Conservation (phyloP, 176 grass and related monocot genomes). For the Phyllostachys edulis region DNA sequence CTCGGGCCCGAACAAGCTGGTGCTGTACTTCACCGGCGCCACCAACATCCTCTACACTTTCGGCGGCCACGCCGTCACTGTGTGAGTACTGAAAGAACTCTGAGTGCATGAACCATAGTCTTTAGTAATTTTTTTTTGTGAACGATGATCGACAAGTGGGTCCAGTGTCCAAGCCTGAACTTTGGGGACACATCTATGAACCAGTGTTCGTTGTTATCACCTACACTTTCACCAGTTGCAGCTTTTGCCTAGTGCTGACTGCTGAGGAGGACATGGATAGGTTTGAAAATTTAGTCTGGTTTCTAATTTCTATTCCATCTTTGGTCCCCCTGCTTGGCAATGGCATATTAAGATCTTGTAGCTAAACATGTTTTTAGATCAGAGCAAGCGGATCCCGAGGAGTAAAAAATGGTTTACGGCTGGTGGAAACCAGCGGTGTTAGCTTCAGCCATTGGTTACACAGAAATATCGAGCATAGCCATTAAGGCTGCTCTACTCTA, state of each 20-base stretch:
- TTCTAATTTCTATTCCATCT: conserved; percentile 37
- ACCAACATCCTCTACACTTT: conserved; percentile 97
- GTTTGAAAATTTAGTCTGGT: conserved; percentile 30
- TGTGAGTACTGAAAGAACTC: conserved; percentile 49
- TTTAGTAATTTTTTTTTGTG: neutral
- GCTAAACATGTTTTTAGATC: conserved; percentile 1
- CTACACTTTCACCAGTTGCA: conserved; percentile 35
- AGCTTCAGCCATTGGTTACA: conserved; percentile 15
- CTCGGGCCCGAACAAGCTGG: conserved; percentile 59
- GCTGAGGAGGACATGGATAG: conserved; percentile 43
- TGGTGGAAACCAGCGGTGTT: conserved; percentile 47
- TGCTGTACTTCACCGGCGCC: conserved; percentile 91
- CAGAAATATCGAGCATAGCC: conserved; percentile 31
- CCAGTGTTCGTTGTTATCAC: neutral
- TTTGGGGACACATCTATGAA: neutral
- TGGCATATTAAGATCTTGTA: neutral
- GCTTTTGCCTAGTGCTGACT: conserved; percentile 46
- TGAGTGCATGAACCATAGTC: no score
- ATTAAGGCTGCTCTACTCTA: no score
- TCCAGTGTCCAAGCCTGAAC: neutral
- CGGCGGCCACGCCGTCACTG: conserved; percentile 90
- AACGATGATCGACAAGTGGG: neutral
- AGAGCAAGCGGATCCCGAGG: conserved; percentile 35
- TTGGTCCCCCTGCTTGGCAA: conserved; percentile 27
- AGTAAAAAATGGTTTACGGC: conserved; percentile 5